phyloP scores from a whole-genome alignment of 2,329 filamentous ascomycete genomes.

The Arthrobotrys pseudoclavata region DNA sequence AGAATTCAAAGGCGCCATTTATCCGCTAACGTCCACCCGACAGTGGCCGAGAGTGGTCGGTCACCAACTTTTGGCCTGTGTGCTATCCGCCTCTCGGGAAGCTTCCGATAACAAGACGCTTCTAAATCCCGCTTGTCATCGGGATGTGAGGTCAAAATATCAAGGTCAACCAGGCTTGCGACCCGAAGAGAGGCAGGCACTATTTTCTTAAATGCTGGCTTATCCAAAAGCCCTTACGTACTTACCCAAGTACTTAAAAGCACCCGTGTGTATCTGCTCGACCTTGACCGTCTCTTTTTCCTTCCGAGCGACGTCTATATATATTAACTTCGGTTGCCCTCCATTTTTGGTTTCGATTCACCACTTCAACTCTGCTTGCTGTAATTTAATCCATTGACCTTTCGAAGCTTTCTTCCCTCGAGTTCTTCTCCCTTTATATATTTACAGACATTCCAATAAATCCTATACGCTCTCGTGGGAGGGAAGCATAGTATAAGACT shows the following conservation, averaged over 20 bases:
- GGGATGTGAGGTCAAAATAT: slow-evolving; percentile 39
- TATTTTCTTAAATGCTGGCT: slow-evolving; percentile 5
- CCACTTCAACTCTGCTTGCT: neutral
- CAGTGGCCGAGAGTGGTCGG: slow-evolving; percentile 24
- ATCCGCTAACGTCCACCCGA: slow-evolving; percentile 31
- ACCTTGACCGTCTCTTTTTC: neutral
- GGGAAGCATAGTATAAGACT: neutral
- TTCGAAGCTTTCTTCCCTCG: neutral
- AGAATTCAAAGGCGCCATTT: slow-evolving; percentile 37
- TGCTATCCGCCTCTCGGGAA: slow-evolving; percentile 46
- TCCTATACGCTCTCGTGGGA: too few species aligned
- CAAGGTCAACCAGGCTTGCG: slow-evolving; percentile 8
- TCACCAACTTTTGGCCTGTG: slow-evolving; percentile 25
- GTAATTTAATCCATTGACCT: too few species aligned
- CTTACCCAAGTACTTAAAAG: neutral
- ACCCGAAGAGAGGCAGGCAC: slow-evolving; percentile 20
- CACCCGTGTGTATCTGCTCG: too few species aligned
- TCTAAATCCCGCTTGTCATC: slow-evolving; percentile 56
- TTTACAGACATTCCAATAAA: too few species aligned
- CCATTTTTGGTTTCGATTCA: neutral
- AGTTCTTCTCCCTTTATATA: too few species aligned
- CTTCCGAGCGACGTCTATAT: slow-evolving; percentile 21
- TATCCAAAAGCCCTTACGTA: neutral
- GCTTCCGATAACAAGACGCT: slow-evolving; percentile 46
- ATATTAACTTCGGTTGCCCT: neutral